A percentile compares a stretch with the other conserved stretches of the same genome.
phyloP scores from a whole-genome alignment of 2,329 filamentous ascomycete species.

The Fusarium sp. region DNA sequence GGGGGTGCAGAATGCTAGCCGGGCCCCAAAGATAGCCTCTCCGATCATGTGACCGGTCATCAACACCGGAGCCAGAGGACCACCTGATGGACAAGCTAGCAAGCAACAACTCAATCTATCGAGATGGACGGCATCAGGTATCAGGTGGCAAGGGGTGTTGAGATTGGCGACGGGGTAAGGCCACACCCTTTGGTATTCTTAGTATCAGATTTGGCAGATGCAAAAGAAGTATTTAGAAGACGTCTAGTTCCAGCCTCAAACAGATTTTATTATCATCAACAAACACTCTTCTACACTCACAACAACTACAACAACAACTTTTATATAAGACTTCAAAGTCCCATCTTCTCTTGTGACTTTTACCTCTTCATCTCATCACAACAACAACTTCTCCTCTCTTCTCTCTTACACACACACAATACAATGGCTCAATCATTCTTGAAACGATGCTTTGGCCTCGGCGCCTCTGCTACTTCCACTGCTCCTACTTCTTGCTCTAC shows the following conservation, averaged over 20 bases:
- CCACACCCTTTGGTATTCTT: conserved; percentile 32
- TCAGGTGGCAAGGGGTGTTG: conserved; percentile 39
- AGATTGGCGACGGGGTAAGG: conserved; percentile 13
- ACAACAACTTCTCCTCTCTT: conserved; percentile 6
- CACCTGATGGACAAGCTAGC: conserved; percentile 27
- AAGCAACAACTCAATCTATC: conserved; percentile 37
- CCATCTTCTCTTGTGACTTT: neutral
- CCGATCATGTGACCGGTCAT: conserved; percentile 36
- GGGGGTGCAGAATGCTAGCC: conserved; percentile 29
- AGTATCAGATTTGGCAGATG: conserved; percentile 25
- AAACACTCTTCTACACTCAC: conserved; percentile 26
- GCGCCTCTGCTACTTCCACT: conserved; percentile 33
- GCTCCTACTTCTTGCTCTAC: conserved; percentile 12
- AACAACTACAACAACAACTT: conserved; percentile 11
- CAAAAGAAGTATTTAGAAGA: conserved; percentile 38
- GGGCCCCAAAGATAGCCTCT: conserved; percentile 31
- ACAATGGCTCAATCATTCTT: conserved; percentile 47
- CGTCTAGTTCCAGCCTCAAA: conserved; percentile 33
- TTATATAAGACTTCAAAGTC: conserved; percentile 27
- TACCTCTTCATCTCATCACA: conserved; percentile 6
- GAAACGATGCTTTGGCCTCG: conserved; percentile 54
- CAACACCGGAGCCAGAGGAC: conserved; percentile 19
- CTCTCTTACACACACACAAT: conserved; percentile 15
- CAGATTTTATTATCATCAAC: conserved; percentile 24
- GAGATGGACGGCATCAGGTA: conserved; percentile 21